Conservation (phyloP, 441 rosid genomes). For the Dalechampia spathulata region DNA sequence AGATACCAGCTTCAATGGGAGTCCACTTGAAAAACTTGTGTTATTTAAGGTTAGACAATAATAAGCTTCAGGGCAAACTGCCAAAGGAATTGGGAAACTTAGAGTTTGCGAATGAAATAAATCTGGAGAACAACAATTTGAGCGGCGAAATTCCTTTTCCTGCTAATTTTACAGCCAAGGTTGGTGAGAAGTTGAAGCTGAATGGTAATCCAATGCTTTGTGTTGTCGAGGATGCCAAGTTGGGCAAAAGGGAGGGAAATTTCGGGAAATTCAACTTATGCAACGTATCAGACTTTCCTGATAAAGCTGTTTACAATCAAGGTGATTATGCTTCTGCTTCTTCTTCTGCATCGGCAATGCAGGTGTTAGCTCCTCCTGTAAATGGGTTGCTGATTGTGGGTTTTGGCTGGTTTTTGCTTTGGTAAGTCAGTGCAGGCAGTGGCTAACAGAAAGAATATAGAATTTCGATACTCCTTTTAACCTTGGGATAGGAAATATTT, state of each 20-base stretch:
- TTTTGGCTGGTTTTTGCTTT: conserved; percentile 8
- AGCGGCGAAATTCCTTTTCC: conserved; percentile 47
- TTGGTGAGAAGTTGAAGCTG: conserved; percentile 43
- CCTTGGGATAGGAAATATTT: conserved; percentile 10
- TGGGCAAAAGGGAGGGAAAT: conserved; percentile 10
- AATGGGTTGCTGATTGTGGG: conserved; percentile 14
- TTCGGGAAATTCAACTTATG: conserved; percentile 24
- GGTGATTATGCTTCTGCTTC: conserved; percentile 12
- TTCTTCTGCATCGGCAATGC: conserved; percentile 11
- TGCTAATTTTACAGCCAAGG: conserved; percentile 30
- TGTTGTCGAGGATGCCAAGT: conserved; percentile 16
- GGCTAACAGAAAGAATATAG: conserved; percentile 11
- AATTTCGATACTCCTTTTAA: not conserved
- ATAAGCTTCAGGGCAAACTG: conserved; percentile 46
- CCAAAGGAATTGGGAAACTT: conserved; percentile 39
- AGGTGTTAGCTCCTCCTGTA: conserved; percentile 9
- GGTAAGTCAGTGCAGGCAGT: not conserved
- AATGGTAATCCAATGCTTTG: conserved; percentile 43
- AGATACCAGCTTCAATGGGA: conserved; percentile 52
- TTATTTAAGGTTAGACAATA: conserved; percentile 49
- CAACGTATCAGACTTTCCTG: conserved; percentile 20
- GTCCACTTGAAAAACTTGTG: conserved; percentile 28
- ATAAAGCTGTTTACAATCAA: conserved; percentile 14
- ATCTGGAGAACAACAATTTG: conserved; percentile 60
- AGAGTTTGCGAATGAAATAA: conserved; percentile 38